Evolutionary conservation across 2,329 filamentous ascomycete genomes (phyloP), one percentile per base, ranked within the genome.

Genomic region (Thielaviopsis punctulata): DNA sequence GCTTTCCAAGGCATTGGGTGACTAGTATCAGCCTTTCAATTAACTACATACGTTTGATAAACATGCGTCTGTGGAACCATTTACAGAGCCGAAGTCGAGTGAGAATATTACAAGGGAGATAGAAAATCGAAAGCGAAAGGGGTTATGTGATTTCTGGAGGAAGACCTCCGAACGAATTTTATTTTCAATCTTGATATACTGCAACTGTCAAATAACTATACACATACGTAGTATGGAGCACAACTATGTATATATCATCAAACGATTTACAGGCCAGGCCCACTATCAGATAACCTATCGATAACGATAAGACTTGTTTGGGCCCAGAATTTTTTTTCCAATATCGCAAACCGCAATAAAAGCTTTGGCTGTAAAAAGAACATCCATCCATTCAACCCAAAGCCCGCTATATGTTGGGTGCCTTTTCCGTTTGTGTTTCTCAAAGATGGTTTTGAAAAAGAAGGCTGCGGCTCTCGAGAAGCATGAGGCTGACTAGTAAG

Each of bases 401-500:
- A 21, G 13, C 33, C 4, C 8, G 21, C 21, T n/a, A 23, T 21
- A 24, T 43, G 48, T 27, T n/a, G 49, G 49, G 23, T 39, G 44
- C 27, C 41, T 47, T 46, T 50, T 44, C 48, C 43, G 24, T 13
- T 23, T 27, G 12, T 21, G 3, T 10, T 23, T 18, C 41, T 24
- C 19, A 46, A 66, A 56, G 45, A 92, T 87, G 80, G 85, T 80
- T 45, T 49, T 55, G 55, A 95, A 95, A 69, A 77, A 88, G 66
- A 93, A 92, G 70, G 77, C 95, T 55, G 86, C 85, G 52, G 89
- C 89, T 56, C 80, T 95, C 66, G 89, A 95, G 69, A 95, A 95
- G 75, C 80, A 95, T 60, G 89, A 95, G 64, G 89, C 88, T 30
- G 87, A 94, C 67, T 72, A 93, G 76, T 84, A 65, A 57, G 78